Conservation (phyloP, 176 grass and related monocot species). For the Puccinellia tenuiflora region DNA sequence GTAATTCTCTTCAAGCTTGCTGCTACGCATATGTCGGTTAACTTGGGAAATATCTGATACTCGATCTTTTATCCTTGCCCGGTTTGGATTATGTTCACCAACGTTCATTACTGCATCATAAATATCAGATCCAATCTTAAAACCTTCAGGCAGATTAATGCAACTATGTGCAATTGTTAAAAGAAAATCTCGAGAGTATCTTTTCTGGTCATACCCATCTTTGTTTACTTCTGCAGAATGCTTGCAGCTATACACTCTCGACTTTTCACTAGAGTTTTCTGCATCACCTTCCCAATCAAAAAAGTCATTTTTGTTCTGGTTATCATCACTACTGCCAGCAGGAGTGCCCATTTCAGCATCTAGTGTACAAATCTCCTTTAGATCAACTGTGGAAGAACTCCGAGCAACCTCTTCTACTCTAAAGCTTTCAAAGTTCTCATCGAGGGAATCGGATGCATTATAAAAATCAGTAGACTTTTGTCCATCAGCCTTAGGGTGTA, state of each 20-base stretch:
- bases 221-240: constrained; percentile 17
- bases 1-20: constrained; percentile 42
- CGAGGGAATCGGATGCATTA: constrained; percentile 37
- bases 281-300: constrained; percentile 53
- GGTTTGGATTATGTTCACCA: constrained; percentile 43
- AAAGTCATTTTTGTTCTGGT: constrained; percentile 27
- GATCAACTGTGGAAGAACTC: constrained; percentile 7
- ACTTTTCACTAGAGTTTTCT: constrained; percentile 46
- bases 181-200: constrained; percentile 72
- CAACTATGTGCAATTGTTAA: constrained; percentile 54
- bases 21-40: constrained; percentile 16
- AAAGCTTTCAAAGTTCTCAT: constrained; percentile 35
- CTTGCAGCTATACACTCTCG: constrained; percentile 3
- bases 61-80: constrained; percentile 34
- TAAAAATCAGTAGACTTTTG: constrained; percentile 44
- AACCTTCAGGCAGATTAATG: constrained; percentile 47
- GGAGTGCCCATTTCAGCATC: constrained; percentile 25
- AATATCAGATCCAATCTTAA: constrained; percentile 51
- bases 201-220: constrained; percentile 31
- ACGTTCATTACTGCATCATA: constrained; percentile 35
- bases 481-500: constrained; percentile 47
- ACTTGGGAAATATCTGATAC: constrained; percentile 18
- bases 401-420: constrained; percentile 10
- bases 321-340: constrained; percentile 32
- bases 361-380: constrained; percentile 13